Base-by-base conservation (phyloP, 78 protist genomes). In the Emiliania huxleyi region DNA sequence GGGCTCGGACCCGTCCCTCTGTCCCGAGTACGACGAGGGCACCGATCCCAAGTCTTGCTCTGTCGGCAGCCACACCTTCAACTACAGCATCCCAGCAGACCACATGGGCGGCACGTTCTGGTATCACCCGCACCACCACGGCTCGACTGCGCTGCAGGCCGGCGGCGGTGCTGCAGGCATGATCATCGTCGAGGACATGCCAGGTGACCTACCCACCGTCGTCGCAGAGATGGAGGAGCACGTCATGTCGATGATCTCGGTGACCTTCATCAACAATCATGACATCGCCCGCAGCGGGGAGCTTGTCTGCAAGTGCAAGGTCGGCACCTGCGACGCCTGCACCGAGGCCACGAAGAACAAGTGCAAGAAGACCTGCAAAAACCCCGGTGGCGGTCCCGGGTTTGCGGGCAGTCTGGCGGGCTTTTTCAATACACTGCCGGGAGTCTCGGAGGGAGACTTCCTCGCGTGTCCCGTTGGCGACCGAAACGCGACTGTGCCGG, bases 41-140 rank as follows among this genome's bases (percentile, higher is more conserved):
- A n/a, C n/a, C n/a, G n/a, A n/a, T n/a, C n/a, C n/a, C n/a, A n/a
- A n/a, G n/a, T n/a, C n/a, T n/a, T n/a, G n/a, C n/a, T n/a, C n/a
- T n/a, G 52, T 77, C n/a, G n/a, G n/a, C n/a, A n/a, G n/a, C n/a
- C n/a, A 45, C 18, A 19, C 1, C 21, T 85, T 48, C 90, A 37
- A 1, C 44, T 85, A 48, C 87, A 22, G 4, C 19, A 79, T 79
- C 35, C 87, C 87, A 3, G 33, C 45, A 1, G 0, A 43, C 38
- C 87, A 79, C 49, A 43, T 43, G 49, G 87, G 87, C 8, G 87
- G 87, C 49, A 79, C 52, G 19, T 23, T 22, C 87, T 79, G 87
- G 87, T 84, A 43, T 29, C 90, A 46, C 38, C 62, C 90, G 22
- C 69, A 85, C 43, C 90, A 48, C 25, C 90, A 85, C 71, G 90